Evolutionary conservation across 495 filamentous ascomycete species (phyloP).

Genomic region (Penicillium samsonianum): DNA sequence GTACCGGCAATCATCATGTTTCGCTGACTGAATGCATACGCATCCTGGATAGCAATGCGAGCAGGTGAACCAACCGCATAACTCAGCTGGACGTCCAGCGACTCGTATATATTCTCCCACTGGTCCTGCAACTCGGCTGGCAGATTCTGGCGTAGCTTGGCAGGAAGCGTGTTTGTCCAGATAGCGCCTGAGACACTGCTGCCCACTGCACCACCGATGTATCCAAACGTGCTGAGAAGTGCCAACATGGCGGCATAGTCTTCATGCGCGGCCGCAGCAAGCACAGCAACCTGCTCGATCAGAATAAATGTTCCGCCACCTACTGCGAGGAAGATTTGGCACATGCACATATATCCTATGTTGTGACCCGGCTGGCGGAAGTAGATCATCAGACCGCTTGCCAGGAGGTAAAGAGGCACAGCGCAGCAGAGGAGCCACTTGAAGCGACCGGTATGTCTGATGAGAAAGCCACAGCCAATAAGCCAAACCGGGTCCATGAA

Average conservation of each 20-base stretch:
- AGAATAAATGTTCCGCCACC: constrained; percentile 63
- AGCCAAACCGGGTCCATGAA: constrained; percentile 49
- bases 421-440: constrained; percentile 55
- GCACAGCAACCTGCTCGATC: constrained; percentile 65
- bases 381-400: constrained; percentile 60
- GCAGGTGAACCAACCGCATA: constrained; percentile 53
- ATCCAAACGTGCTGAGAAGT: constrained; percentile 55
- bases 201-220: constrained; percentile 66
- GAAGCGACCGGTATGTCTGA: constrained; percentile 57
- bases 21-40: constrained; percentile 58
- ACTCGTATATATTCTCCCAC: constrained; percentile 21
- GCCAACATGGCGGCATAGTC: constrained; percentile 49
- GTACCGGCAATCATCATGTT: constrained; percentile 57
- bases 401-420: constrained; percentile 60
- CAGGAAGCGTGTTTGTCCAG: constrained; percentile 60
- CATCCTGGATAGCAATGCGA: constrained; percentile 56
- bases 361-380: constrained; percentile 60
- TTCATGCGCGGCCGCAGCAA: constrained; percentile 63
- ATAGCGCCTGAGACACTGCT: constrained; percentile 47
- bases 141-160: constrained; percentile 52
- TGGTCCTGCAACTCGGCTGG: constrained; percentile 42
- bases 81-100: constrained; percentile 42
- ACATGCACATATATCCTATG: constrained; percentile 71
- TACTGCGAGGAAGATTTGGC: constrained; percentile 72
- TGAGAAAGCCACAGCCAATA: constrained; percentile 53